Evolutionary conservation across 371 early-diverging fungal species (phyloP), one percentile per base, ranked within the genome.

Genomic region (Rhizopus sp.): DNA sequence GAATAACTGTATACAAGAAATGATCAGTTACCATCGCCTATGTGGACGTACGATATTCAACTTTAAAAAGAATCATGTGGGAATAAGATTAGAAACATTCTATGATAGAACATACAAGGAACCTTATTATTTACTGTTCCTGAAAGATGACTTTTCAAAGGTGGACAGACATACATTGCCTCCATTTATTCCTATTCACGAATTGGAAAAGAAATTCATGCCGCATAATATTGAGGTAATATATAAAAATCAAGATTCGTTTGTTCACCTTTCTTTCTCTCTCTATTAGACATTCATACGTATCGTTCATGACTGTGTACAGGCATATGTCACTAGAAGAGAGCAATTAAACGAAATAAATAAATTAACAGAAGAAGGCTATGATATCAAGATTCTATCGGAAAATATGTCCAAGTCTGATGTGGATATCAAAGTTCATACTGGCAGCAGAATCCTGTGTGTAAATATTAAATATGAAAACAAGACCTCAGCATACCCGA

Each of bases 31-130:
- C 56, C 69, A 76, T 57, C 70, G 76, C 7, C 39, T 77, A 8
- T 40, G 60, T 7, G 74, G 74, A 0, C 61, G 65, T 4, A 66
- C 72, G 0, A 58, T 56, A n/a, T 73, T 74, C 40, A 52, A 53
- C 3, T 72, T 68, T 17, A 68, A 69, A 23, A 49, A 57, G 3
- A 29, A 53, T 0, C 61, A 64, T 33, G 55, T 41, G 1, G 70
- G 70, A 38, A 62, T 77, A 8, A 68, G 78, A 7, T 38, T 77
- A n/a, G 78, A 77, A 13, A 77, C 78, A n/a, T 77, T 72, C 53
- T 77, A 73, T 54, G n/a, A 57, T 10, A 64, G 60, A 46, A 38
- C 47, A 30, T 77, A 66, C 39, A 64, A 55, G 23, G 78, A 77
- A 13, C 66, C 72, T 0, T 77, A 70, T 41, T 77, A 77, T 50